Evolutionary conservation across 345 rosid species (phyloP), one percentile per base, ranked within the genome.

Genomic region (Lagerstroemia speciosa): DNA sequence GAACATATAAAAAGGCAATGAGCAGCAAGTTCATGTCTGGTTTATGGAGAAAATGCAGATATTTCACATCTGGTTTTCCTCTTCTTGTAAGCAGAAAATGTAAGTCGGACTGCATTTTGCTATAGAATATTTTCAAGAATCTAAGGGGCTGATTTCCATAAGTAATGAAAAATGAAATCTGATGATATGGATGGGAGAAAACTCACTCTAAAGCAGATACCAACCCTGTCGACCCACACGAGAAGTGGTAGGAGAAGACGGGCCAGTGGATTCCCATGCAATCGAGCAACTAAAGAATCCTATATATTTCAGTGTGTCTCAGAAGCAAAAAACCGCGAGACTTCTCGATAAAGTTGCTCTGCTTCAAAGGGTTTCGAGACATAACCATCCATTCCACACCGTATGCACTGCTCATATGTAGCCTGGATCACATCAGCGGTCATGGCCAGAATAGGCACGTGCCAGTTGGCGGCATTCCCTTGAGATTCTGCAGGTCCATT

Each of bases 291-390:
- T 40, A 4, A 65, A 10, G 5, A 8, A n/a, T n/a, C 40, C 24
- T 65, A 65, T 38, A 40, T 22, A n/a, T 0, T 38, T 45, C 67
- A 38, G 50, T 30, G 38, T 38, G 67, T 40, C 31, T 65, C 50
- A 32, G 80, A 71, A 24, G 69, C 74, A 72, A 93, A 83, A 78
- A 86, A 86, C 4, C 88, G 83, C 27, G 97, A 86, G 58, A 88
- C 96, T 79, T 93, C 97, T 43, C 72, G 74, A 69, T 88, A 90
- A 33, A 93, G 66, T 75, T 87, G 91, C 71, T 88, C 90, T 45
- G 97, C 93, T 87, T 93, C 97, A 66, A 93, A 93, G 37, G 98
- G 98, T 68, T 92, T 92, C 15, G 98, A 92, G 63, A 92, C 96
- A 75, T 92, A 90, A 40, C 96, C 98, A 77, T 90, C 89, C 98